Conservation (phyloP, 176 grass and related monocot species). For the Bolboschoenus planiculmis region DNA sequence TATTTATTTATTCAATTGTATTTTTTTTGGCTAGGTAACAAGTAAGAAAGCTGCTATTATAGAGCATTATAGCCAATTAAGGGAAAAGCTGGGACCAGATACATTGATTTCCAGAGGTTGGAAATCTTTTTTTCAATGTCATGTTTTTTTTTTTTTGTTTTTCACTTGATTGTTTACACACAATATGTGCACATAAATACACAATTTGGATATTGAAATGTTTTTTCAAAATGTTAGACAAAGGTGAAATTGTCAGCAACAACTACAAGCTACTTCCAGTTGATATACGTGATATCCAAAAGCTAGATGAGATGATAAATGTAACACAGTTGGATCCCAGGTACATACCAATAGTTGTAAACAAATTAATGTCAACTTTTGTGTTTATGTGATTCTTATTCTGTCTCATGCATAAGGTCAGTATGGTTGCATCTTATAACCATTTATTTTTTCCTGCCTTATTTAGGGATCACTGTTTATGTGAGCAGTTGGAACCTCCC, state of each 20-base stretch:
- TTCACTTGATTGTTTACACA: neutral
- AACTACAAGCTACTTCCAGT: conserved; percentile 87
- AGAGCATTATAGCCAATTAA: conserved; percentile 76
- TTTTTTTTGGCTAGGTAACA: conserved; percentile 57
- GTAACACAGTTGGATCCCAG: conserved; percentile 65
- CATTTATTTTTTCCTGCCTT: neutral
- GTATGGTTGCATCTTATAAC: neutral
- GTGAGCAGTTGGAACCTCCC: neutral
- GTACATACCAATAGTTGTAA: conserved; percentile 28
- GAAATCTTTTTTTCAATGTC: conserved; percentile 8
- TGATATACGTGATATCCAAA: conserved; percentile 71
- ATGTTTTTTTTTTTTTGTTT: neutral
- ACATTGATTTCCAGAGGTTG: conserved; percentile 78
- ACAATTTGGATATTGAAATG: neutral
- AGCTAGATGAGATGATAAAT: conserved; percentile 62
- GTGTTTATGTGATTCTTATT: neutral
- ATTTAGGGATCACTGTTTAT: neutral
- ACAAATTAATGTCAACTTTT: neutral
- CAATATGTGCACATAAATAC: neutral
- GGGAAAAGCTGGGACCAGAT: conserved; percentile 73
- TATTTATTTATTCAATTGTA: neutral
- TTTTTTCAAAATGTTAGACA: conserved; percentile 51
- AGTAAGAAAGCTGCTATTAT: conserved; percentile 96
- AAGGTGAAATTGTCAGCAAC: conserved; percentile 70
- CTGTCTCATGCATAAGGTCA: neutral